These are phyloP conservation scores for Penicillium bialowiezense DNA, from an alignment of 495 filamentous ascomycete species.

Conservation along the genomic window DNA sequence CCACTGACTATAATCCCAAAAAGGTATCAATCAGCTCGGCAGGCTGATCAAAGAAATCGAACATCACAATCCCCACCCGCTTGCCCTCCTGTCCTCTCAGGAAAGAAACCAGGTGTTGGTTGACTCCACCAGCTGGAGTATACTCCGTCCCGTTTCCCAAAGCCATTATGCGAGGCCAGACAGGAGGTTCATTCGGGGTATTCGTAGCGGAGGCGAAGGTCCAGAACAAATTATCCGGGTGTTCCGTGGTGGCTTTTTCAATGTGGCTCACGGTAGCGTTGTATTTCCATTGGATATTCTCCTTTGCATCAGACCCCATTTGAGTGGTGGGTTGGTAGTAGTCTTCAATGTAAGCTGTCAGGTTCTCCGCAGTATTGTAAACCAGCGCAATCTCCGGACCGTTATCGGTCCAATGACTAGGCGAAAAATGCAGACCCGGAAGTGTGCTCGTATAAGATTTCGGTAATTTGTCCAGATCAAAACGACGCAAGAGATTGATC, in stretches of 20 bases:
- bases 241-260: constrained; percentile 22
- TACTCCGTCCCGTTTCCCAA: constrained; percentile 38
- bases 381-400: constrained; percentile 28
- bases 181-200: constrained; percentile 35
- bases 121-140: constrained; percentile 40
- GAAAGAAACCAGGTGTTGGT: constrained; percentile 20
- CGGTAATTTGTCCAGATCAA: constrained; percentile 36
- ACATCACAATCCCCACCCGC: constrained; percentile 44
- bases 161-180: constrained; percentile 48
- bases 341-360: constrained; percentile 44
- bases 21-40: constrained; percentile 16
- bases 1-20: constrained; percentile 2
- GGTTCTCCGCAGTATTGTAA: constrained; percentile 31
- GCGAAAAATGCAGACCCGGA: constrained; percentile 42
- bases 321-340: constrained; percentile 34
- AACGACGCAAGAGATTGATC: constrained; percentile 39
- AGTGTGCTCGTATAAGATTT: constrained; percentile 25
- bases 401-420: constrained; percentile 37
- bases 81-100: constrained; percentile 23
- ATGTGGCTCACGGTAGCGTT: constrained; percentile 36
- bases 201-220: constrained; percentile 48
- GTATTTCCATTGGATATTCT: constrained; percentile 41
- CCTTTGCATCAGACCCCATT: constrained; percentile 21
- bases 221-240: constrained; percentile 44
- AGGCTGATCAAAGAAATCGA: constrained; percentile 43